Evolutionary conservation across 305 asterid genomes (phyloP).

Genomic region (Fraxinus sp.): DNA sequence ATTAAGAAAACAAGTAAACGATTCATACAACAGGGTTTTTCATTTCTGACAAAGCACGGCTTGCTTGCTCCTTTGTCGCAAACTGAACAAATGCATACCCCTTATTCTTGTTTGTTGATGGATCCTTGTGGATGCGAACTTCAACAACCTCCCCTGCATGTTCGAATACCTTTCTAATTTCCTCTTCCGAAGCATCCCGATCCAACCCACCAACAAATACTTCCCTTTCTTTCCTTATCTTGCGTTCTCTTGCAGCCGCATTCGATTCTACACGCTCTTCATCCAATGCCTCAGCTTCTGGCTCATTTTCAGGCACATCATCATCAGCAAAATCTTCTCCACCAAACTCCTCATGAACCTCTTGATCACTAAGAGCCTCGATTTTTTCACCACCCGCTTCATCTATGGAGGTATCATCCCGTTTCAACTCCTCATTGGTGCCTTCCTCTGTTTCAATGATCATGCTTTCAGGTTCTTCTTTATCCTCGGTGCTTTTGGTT

Average conservation of each 20-base stretch:
- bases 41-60: slow-evolving; percentile 61
- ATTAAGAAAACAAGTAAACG: slow-evolving; percentile 2
- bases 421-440: slow-evolving; percentile 34
- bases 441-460: slow-evolving; percentile 34
- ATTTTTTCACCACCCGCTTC: slow-evolving; percentile 48
- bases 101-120: slow-evolving; percentile 57
- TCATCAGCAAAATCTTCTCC: slow-evolving; percentile 42
- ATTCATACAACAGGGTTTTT: slow-evolving; percentile 63
- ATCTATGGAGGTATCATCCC: slow-evolving; percentile 37
- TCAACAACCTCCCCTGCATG: slow-evolving; percentile 63
- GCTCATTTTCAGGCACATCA: slow-evolving; percentile 37
- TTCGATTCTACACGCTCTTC: slow-evolving; percentile 50
- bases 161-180: slow-evolving; percentile 54
- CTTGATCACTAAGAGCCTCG: slow-evolving; percentile 49
- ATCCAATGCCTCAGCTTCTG: slow-evolving; percentile 43
- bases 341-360: slow-evolving; percentile 39
- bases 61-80: slow-evolving; percentile 61
- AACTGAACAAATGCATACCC: slow-evolving; percentile 70
- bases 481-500: slow-evolving; percentile 19
- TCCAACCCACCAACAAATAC: slow-evolving; percentile 71
- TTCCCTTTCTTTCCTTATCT: slow-evolving; percentile 60
- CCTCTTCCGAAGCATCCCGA: slow-evolving; percentile 57
- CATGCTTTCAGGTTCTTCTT: slow-evolving; percentile 27
- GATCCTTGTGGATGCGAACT: slow-evolving; percentile 55
- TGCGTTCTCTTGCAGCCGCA: slow-evolving; percentile 56